Base-by-base conservation (phyloP, 495 filamentous ascomycete species). In the Xylaria nigripes region DNA sequence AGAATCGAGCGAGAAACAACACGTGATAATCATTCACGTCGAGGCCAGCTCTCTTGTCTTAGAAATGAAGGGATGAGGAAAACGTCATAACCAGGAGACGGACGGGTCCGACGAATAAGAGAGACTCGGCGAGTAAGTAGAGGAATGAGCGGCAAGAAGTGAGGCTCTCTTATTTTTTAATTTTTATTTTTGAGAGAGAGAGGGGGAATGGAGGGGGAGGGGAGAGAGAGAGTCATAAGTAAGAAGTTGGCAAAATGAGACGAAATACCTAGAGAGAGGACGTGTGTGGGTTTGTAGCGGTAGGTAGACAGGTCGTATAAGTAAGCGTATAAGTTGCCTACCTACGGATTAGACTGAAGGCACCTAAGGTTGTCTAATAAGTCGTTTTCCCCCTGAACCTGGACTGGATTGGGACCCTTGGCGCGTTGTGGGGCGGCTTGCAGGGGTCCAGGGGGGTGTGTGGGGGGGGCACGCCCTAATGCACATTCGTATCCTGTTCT, bases 11-110 rank as follows among this genome's bases (percentile, higher is more conserved):
- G 51, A 29, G 19, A 44, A 61, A 58, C 48, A 60, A 61, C 30
- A 55, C 47, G 53, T 59, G 56, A 55, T 61, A 62, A 65, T 57
- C 56, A 29, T 57, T 45, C 40, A 48, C 48, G 54, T 51, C 53
- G 64, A 67, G 64, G 45, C 61, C 61, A 59, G 64, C 64, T 60
- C 61, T 64, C 59, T 18, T 55, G 42, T 48, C 45, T 59, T 57
- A 56, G 54, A 54, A 62, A 41, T 4, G 53, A 53, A 51, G 48
- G 53, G 58, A 40, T 25, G 38, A 34, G 58, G n/a, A n/a, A n/a
- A 48, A 50, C 61, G 54, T 64, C 48, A 46, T 60, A 22, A 30
- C 46, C 49, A 6, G 38, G 50, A 58, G 30, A 42, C 25, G 29
- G 40, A 54, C 23, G 25, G 50, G 23, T 44, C 44, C 1, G 18